These are phyloP conservation scores for Silene noctiflora DNA, from an alignment of 179 eudicot genomes.

Conservation along the genomic window DNA sequence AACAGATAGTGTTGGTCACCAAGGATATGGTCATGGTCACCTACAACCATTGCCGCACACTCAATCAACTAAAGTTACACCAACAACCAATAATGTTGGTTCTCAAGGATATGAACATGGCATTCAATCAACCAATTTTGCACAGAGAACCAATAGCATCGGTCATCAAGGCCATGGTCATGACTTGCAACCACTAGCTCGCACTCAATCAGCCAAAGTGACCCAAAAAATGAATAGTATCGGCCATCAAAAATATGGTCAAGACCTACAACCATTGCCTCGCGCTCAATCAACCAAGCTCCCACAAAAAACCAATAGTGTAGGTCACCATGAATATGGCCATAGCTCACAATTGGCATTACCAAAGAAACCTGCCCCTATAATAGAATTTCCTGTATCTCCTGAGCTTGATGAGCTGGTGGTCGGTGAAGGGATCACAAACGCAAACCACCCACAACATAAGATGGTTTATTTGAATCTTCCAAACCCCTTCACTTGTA, in stretches of 20 bases:
- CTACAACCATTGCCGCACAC: not conserved
- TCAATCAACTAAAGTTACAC: conserved; percentile 17
- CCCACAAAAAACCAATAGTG: conserved; percentile 15
- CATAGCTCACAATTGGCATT: not conserved
- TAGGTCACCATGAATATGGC: conserved; percentile 10
- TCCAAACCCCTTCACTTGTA: conserved; percentile 54
- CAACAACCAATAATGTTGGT: conserved; percentile 18
- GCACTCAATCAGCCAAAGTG: conserved; percentile 12
- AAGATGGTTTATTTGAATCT: conserved; percentile 37
- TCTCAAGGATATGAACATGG: conserved; percentile 6
- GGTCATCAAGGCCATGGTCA: conserved; percentile 11
- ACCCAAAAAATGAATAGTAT: conserved; percentile 18
- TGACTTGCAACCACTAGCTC: not conserved
- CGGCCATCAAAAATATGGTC: conserved; percentile 13
- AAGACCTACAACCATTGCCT: conserved; percentile 8
- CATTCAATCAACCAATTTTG: conserved; percentile 11
- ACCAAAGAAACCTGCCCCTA: conserved; percentile 16
- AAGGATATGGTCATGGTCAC: conserved; percentile 12
- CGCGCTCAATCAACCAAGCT: conserved; percentile 12
- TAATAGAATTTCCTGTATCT: conserved; percentile 26
- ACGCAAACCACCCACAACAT: conserved; percentile 37
- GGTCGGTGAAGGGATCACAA: conserved; percentile 28
- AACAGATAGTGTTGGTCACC: conserved; percentile 8
- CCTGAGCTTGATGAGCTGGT: conserved; percentile 23
- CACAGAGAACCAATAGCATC: conserved; percentile 12